Conservation (phyloP, 2,329 filamentous ascomycete genomes). For the Canariomyces notabilis region DNA sequence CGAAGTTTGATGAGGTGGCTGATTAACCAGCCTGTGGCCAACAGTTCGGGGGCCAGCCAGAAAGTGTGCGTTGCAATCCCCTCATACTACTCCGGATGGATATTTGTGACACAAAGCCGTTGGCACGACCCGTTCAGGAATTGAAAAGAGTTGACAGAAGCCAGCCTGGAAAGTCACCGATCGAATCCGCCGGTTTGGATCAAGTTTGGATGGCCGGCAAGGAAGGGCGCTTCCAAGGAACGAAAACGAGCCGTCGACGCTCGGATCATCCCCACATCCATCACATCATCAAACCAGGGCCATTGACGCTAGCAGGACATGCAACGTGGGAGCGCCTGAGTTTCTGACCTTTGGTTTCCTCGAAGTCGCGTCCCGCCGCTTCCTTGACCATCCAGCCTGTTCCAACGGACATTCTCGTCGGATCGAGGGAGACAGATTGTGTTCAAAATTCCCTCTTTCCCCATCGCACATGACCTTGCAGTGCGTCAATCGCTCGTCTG, state of each 20-base stretch:
- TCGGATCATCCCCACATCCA: constrained; percentile 22
- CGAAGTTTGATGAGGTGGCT: too few species aligned
- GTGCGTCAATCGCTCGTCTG: neutral
- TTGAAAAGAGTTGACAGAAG: too few species aligned
- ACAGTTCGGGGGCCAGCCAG: too few species aligned
- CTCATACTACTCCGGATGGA: too few species aligned
- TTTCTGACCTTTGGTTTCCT: constrained; percentile 16
- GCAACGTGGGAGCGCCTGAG: constrained; percentile 26
- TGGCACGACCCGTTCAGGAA: too few species aligned
- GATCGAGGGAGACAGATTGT: neutral
- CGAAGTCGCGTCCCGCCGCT: constrained; percentile 14
- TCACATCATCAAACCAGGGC: constrained; percentile 28
- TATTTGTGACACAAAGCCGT: too few species aligned
- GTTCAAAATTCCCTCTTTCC: too few species aligned
- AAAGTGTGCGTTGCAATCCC: too few species aligned
- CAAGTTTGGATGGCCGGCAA: too few species aligned
- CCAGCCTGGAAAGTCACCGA: too few species aligned
- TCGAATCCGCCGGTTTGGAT: neutral
- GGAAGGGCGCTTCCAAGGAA: neutral
- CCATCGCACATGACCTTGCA: neutral
- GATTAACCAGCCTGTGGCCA: too few species aligned
- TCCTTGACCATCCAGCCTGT: constrained; percentile 5
- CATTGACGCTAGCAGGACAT: constrained; percentile 18
- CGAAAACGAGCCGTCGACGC: constrained; percentile 7
- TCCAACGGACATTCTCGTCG: neutral